Base-by-base conservation (phyloP, 345 rosid species). In the Camelina laxa region DNA sequence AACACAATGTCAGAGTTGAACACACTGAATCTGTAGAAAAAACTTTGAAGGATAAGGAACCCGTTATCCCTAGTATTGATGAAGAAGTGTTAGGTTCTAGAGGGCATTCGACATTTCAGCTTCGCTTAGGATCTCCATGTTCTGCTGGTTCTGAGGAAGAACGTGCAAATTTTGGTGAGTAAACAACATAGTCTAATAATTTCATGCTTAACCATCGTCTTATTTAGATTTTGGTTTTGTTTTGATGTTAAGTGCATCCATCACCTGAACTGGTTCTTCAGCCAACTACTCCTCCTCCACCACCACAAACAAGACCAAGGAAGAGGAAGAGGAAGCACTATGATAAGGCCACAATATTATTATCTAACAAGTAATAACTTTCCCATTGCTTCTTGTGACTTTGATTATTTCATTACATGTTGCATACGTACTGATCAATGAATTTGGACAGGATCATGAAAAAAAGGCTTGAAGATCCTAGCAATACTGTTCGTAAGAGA, bases 201-300 rank as follows among this genome's bases (percentile, higher is more conserved):
- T 50, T 6, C 16, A 1, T 74, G 39, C 56, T 45, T 73, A 9
- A 41, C 33, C 6, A 16, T 41, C 39, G 2, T 36, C 39, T 36
- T 36, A 36, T 36, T 36, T 8, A 36, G 2, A 36, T 2, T 36
- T 36, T 36, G 39, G 30, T 19, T 35, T 49, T 42, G 24, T 75
- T 59, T 42, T 30, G 24, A 38, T 75, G 54, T 75, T 14, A 78
- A 93, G 98, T 70, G 58, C 76, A 76, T 73, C 42, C 65, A 45
- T 79, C 92, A 72, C 88, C 92, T 72, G 84, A 80, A 16, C 69
- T 91, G 60, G 82, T 39, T 44, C 69, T 91, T 27, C 81, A 75
- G 71, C 76, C 96, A 31, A 74, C 85, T 61, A 89, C 96, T 71
- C 89, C 56, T 20, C 15, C 83, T 3, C 79, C 13, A 60, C 69